Conservation (phyloP, 2,329 filamentous ascomycete species). For the Xylaria sp. region DNA sequence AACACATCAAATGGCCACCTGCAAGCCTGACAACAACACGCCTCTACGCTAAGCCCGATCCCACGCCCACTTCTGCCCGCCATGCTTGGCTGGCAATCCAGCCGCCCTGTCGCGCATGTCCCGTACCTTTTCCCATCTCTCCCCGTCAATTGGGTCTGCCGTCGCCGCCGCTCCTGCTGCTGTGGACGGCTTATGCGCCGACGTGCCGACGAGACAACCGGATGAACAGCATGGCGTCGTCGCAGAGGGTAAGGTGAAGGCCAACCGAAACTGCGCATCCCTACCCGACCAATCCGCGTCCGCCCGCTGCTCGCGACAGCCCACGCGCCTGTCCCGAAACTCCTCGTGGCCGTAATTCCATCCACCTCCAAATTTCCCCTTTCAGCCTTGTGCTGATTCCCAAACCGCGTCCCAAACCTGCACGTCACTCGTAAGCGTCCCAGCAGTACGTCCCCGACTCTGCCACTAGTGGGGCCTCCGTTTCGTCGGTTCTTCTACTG, state of each 20-base stretch:
- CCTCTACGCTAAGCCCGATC: slow-evolving; percentile 15
- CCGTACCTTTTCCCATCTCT: slow-evolving; percentile 9
- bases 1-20: slow-evolving; percentile 34
- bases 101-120: slow-evolving; percentile 22
- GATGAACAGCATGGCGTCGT: slow-evolving; percentile 19
- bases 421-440: slow-evolving; percentile 38
- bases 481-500: slow-evolving; percentile 31
- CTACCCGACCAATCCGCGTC: slow-evolving; percentile 16
- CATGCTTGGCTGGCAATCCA: slow-evolving; percentile 13
- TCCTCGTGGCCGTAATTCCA: slow-evolving; percentile 24
- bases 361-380: slow-evolving; percentile 35
- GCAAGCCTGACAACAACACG: slow-evolving; percentile 15
- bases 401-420: slow-evolving; percentile 37
- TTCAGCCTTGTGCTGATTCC: slow-evolving; percentile 43
- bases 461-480: slow-evolving; percentile 32
- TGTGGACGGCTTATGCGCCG: slow-evolving; percentile 18
- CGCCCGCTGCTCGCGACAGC: slow-evolving; percentile 5
- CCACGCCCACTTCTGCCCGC: slow-evolving; percentile 20
- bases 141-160: slow-evolving; percentile 15
- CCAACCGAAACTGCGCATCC: slow-evolving; percentile 5
- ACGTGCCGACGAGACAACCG: slow-evolving; percentile 9
- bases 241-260: slow-evolving; percentile 25
- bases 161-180: too few relatives aligned
- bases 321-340: slow-evolving; percentile 17
- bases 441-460: slow-evolving; percentile 14